A percentile compares a stretch with the other conserved stretches of the same genome.
These are phyloP conservation scores for Ceratonia siliqua DNA, from an alignment of 306 rosid species.

Conservation along the genomic window DNA sequence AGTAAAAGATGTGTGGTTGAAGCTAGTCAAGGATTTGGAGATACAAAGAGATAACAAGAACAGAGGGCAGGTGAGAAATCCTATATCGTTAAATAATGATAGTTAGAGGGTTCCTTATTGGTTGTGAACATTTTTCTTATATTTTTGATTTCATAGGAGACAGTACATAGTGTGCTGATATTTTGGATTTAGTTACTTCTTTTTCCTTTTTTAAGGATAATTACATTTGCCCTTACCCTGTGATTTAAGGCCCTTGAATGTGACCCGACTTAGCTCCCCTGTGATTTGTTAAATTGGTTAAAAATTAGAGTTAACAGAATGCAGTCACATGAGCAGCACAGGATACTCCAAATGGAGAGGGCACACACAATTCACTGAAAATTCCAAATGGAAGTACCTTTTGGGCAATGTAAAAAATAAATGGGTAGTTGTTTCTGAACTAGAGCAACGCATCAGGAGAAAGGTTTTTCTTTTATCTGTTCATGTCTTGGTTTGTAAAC, in stretches of 20 bases:
- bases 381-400: not conserved
- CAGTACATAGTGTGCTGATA: not conserved
- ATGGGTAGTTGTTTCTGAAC: not conserved
- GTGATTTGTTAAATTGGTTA: conserved; percentile 4
- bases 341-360: not conserved
- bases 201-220: not conserved
- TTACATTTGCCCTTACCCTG: not conserved
- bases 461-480: too few species aligned
- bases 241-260: not conserved
- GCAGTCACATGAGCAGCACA: conserved; percentile 7
- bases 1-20: conserved; percentile 95
- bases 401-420: not conserved
- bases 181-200: conserved; percentile 3
- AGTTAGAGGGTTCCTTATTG: conserved; percentile 26
- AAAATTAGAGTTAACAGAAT: not conserved
- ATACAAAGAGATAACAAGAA: conserved; percentile 83
- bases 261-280: not conserved
- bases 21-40: conserved; percentile 93
- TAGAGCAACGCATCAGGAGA: not conserved
- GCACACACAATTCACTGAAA: not conserved
- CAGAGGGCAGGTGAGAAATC: conserved; percentile 76
- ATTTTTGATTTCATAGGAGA: not conserved
- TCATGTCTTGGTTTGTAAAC: conserved; percentile 8
- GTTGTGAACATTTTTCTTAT: not conserved
- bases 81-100: conserved; percentile 26